phyloP scores from a whole-genome alignment of 257 asterid species.

The Solanum bulbocastanum region DNA sequence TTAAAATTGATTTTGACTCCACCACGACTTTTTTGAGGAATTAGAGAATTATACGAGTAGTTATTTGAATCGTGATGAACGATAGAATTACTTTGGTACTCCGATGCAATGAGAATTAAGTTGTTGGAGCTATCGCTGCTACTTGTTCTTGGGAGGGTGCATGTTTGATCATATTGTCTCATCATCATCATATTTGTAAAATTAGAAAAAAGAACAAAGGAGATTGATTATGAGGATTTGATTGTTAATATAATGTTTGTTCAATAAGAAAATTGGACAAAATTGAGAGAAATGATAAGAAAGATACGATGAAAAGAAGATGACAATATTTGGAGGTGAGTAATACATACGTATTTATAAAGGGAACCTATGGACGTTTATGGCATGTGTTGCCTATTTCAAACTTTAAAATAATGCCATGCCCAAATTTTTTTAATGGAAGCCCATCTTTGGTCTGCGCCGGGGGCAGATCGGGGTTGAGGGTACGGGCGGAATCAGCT shows the following conservation, averaged over 20 bases:
- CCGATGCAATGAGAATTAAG: constrained; percentile 31
- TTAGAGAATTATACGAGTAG: constrained; percentile 6
- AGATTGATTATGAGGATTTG: neutral
- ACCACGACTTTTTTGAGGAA: neutral
- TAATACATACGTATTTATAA: constrained; percentile 2
- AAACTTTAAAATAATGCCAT: neutral
- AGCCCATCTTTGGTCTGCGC: neutral
- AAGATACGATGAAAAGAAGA: neutral
- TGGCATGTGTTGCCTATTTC: constrained; percentile 4
- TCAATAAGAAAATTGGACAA: neutral
- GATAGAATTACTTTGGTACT: neutral
- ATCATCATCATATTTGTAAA: neutral
- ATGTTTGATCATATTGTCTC: neutral
- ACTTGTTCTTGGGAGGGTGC: constrained; percentile 43
- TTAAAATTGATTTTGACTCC: constrained; percentile 8
- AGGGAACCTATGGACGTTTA: constrained; percentile 37
- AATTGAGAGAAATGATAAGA: neutral
- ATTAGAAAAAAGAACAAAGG: neutral
- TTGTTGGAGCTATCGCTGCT: constrained; percentile 47
- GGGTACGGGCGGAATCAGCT: neutral
- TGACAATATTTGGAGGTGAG: neutral
- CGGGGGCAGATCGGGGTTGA: neutral
- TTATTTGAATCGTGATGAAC: constrained; percentile 16
- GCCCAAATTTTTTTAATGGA: neutral
- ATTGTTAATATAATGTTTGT: neutral